phyloP scores from a whole-genome alignment of 2,329 filamentous ascomycete genomes.

The Aspergillus phoenicis region DNA sequence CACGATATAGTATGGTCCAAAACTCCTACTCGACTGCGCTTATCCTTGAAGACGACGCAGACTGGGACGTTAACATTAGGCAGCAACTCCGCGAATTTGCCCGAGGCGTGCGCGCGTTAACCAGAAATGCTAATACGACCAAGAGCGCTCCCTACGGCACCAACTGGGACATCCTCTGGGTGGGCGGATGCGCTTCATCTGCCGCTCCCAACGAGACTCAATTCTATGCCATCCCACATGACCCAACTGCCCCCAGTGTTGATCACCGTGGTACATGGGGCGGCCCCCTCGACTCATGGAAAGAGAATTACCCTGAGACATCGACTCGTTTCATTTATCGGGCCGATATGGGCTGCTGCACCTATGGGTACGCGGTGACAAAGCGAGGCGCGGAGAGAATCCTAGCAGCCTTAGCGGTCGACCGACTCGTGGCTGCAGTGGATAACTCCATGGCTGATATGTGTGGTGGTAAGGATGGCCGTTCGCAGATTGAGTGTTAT shows the following conservation, averaged over 20 bases:
- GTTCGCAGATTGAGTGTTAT: constrained; percentile 36
- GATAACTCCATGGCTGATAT: constrained; percentile 53
- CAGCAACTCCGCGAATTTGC: constrained; percentile 50
- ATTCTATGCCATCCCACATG: constrained; percentile 34
- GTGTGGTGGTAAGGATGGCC: constrained; percentile 45
- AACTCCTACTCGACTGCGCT: constrained; percentile 52
- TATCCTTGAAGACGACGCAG: constrained; percentile 60
- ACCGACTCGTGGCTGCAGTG: constrained; percentile 30
- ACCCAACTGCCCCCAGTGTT: constrained; percentile 30
- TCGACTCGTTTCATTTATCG: constrained; percentile 44
- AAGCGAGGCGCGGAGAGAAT: constrained; percentile 42
- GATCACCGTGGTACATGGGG: constrained; percentile 24
- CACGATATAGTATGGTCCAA: constrained; percentile 44
- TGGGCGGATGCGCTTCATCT: constrained; percentile 51
- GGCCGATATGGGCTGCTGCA: constrained; percentile 37
- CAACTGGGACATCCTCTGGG: constrained; percentile 57
- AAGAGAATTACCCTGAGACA: constrained; percentile 22
- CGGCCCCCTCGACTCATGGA: constrained; percentile 25
- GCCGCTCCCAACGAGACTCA: constrained; percentile 32
- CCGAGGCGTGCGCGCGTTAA: constrained; percentile 32
- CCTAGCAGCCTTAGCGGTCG: constrained; percentile 34
- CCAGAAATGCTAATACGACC: constrained; percentile 28
- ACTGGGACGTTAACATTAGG: constrained; percentile 59
- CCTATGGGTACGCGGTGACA: constrained; percentile 44
- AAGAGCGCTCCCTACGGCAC: constrained; percentile 52